Evolutionary conservation across 352 stramenopile genomes (phyloP).

Genomic region (Pelagophyceae sp.): DNA sequence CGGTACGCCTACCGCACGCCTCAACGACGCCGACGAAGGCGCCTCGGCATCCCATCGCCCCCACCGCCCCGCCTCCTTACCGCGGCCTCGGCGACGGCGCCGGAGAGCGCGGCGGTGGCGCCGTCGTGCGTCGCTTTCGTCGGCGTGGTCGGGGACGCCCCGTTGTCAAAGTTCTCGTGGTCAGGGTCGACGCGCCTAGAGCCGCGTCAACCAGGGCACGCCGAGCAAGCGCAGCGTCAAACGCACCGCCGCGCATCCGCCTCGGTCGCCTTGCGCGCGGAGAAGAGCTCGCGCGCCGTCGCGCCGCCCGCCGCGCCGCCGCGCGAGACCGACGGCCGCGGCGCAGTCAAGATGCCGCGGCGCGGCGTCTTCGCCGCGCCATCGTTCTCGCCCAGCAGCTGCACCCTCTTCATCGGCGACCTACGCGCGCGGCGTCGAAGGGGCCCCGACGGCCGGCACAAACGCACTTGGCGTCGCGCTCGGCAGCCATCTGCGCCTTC

Average conservation of each 20-base stretch:
- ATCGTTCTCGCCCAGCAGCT: not conserved
- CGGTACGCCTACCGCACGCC: not conserved
- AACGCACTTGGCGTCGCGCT: not conserved
- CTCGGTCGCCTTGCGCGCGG: not conserved
- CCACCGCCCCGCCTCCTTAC: no score
- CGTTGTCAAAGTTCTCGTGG: not conserved
- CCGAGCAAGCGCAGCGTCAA: no score
- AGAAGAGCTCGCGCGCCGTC: not conserved
- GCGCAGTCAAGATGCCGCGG: no score
- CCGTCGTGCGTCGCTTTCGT: not conserved
- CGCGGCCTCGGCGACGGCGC: not conserved
- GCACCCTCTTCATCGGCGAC: not conserved
- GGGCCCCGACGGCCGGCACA: not conserved
- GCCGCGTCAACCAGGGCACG: no score
- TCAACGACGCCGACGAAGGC: not conserved
- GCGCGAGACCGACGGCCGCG: no score
- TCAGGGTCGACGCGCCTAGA: not conserved
- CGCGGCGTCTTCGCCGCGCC: no score
- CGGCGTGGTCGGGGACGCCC: not conserved
- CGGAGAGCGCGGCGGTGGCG: not conserved
- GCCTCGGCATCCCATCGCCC: not conserved
- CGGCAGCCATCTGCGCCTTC: constrained; percentile 17
- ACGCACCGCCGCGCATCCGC: not conserved
- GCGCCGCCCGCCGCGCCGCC: no score
- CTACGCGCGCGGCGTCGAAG: not conserved